Percentiles rank a stretch among this genome's conserved stretches.
Evolutionary conservation across 257 asterid species (phyloP).

Genomic region (Plantago elongata): DNA sequence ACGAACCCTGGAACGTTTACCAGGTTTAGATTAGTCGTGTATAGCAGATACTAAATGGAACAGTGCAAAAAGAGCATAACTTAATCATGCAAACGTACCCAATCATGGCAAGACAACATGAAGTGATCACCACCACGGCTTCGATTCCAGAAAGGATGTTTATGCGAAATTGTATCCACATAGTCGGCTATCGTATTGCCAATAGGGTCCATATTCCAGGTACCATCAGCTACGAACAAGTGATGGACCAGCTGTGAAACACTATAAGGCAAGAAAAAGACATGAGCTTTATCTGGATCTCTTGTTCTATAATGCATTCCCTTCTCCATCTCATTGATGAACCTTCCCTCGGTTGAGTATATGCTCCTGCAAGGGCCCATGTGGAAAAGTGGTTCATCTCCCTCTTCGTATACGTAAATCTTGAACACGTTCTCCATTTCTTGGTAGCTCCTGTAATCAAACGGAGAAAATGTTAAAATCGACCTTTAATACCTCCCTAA

Average conservation of each 20-base stretch:
- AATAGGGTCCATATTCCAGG: conserved; percentile 37
- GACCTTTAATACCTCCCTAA: neutral
- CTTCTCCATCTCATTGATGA: conserved; percentile 67
- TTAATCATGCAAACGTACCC: conserved; percentile 39
- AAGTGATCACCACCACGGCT: conserved; percentile 77
- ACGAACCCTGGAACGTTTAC: conserved; percentile 49
- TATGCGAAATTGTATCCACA: conserved; percentile 41
- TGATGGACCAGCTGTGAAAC: conserved; percentile 63
- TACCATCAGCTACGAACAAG: conserved; percentile 42
- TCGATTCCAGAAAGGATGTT: conserved; percentile 73
- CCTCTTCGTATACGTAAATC: conserved; percentile 73
- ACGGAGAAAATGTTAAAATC: neutral
- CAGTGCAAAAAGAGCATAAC: neutral
- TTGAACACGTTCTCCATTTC: conserved; percentile 86
- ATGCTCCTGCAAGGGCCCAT: conserved; percentile 74
- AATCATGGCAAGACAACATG: conserved; percentile 93
- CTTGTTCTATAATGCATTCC: conserved; percentile 45
- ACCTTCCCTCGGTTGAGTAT: conserved; percentile 82
- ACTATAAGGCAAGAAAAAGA: conserved; percentile 76
- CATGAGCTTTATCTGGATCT: conserved; percentile 68
- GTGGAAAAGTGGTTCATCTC: conserved; percentile 77
- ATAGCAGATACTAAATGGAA: neutral
- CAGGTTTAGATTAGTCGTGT: neutral
- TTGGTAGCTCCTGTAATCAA: conserved; percentile 51
- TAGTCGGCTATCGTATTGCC: conserved; percentile 57